Evolutionary conservation across 192 early-diverging fungal genomes (phyloP), one percentile per base, ranked within the genome.

Genomic region (Backusella tarrabulga): DNA sequence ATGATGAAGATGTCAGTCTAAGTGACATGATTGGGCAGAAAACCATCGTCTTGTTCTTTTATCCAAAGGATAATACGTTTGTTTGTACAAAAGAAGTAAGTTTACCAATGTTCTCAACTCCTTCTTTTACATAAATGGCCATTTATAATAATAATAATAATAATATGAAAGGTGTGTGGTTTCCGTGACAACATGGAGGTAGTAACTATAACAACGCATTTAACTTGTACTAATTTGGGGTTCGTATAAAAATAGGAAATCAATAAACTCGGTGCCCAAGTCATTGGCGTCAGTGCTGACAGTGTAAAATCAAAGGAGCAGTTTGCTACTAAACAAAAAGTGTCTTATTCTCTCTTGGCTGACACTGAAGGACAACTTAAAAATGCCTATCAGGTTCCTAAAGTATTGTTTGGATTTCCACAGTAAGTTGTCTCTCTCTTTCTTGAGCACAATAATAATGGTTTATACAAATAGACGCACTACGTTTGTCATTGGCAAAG

Each of bases 181-280:
- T 85, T 85, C 42, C 77, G 84, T 46, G 84, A 85, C 35, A 72
- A 74, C 35, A 80, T 80, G 68, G 76, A 83, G 17, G 72, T 80
- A 67, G 42, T 44, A 44, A 14, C 4, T 15, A 44, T 40, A 40
- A 11, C 38, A 40, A 40, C 9, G 3, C 38, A 40, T 40, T 40
- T 11, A 40, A 40, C 8, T 3, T 40, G 1, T 17, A 17, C 42
- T 17, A 44, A 44, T 17, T 44, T 44, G 14, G 42, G 14, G 15
- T 32, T 32, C 3, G 0, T 19, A n/a, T 50, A 50, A 19, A 26
- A 38, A 71, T 56, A 77, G 71, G 71, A 44, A 42, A 77, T 83
- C 23, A 42, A 68, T 21, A 76, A 83, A 32, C 69, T 76, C 19
- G 79, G 78, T 35, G 84, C 84, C 26, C 71, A 72, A 29, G 81